phyloP scores from a whole-genome alignment of 1,284 basidiomycete genomes.

The Ceratobasidium sp. region DNA sequence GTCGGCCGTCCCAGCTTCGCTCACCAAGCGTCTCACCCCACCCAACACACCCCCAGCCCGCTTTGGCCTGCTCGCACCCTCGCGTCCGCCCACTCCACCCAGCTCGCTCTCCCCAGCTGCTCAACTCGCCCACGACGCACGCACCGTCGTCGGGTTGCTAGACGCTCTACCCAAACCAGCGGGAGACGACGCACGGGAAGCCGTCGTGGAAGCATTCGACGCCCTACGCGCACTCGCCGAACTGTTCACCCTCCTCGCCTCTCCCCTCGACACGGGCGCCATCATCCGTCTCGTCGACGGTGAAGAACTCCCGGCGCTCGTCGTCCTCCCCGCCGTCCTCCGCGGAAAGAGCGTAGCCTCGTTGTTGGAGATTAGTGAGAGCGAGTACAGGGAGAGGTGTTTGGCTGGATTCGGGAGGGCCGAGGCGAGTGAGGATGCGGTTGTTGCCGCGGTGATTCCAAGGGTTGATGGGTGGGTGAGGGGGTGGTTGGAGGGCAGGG shows the following conservation, averaged over 20 bases:
- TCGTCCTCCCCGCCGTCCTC: constrained; percentile 60
- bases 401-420: constrained; percentile 75
- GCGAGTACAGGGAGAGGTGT: constrained; percentile 68
- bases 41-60: constrained; percentile 65
- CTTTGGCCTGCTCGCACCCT: constrained; percentile 60
- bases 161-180: constrained; percentile 65
- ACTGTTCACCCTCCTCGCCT: constrained; percentile 50
- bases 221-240: constrained; percentile 56
- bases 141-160: constrained; percentile 51
- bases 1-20: constrained; percentile 10
- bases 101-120: constrained; percentile 15
- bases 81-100: constrained; percentile 70
- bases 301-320: constrained; percentile 67
- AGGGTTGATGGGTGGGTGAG: constrained; percentile 24
- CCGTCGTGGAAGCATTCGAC: constrained; percentile 75
- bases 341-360: constrained; percentile 53
- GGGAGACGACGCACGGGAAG: constrained; percentile 66
- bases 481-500: constrained; percentile 36
- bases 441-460: constrained; percentile 53
- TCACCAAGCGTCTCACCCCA: constrained; percentile 50
- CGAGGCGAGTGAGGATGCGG: constrained; percentile 68
- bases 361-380: constrained; percentile 64
- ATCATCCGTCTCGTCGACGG: constrained; percentile 51
- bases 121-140: constrained; percentile 21
- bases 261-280: constrained; percentile 56